A percentile compares a stretch with the other conserved stretches of the same genome.
Evolutionary conservation across 148 eudicot species (phyloP).

Genomic region (Selenicereus undatus): DNA sequence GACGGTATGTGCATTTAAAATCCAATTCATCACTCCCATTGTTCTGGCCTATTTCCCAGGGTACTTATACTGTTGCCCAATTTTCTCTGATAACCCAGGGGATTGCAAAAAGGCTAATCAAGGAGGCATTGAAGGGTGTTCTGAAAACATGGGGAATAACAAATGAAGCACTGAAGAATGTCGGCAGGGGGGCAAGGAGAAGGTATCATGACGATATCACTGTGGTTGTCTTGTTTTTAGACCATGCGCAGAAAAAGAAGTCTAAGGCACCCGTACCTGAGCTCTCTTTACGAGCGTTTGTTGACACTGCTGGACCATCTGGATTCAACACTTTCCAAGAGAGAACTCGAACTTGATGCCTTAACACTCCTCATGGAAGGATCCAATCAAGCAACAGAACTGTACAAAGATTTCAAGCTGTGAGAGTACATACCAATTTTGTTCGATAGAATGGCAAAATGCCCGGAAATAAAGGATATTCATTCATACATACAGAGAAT

Average conservation of each 20-base stretch:
- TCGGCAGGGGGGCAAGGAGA: constrained; percentile 46
- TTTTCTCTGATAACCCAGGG: constrained; percentile 38
- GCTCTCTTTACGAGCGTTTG: constrained; percentile 48
- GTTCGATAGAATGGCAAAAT: neutral
- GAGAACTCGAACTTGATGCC: neutral
- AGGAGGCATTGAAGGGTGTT: constrained; percentile 44
- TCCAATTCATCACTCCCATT: neutral
- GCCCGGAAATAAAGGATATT: neutral
- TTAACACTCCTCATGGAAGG: neutral
- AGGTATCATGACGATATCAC: constrained; percentile 65
- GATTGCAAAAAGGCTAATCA: constrained; percentile 54
- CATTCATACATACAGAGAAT: too few relatives aligned
- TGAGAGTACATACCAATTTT: constrained; percentile 16
- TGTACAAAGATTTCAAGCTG: constrained; percentile 21
- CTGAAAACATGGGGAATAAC: constrained; percentile 38
- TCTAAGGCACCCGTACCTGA: constrained; percentile 34
- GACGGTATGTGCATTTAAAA: constrained; percentile 33
- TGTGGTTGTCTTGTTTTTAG: constrained; percentile 57
- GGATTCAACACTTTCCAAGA: constrained; percentile 36
- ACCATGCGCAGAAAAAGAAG: too few relatives aligned
- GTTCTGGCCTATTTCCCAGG: neutral
- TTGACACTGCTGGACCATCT: constrained; percentile 45
- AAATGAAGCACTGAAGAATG: constrained; percentile 37
- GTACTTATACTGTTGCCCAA: neutral
- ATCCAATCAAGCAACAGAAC: neutral